These are phyloP conservation scores for Ustilago xerochloae DNA, from an alignment of 1,284 basidiomycete species.

Conservation along the genomic window DNA sequence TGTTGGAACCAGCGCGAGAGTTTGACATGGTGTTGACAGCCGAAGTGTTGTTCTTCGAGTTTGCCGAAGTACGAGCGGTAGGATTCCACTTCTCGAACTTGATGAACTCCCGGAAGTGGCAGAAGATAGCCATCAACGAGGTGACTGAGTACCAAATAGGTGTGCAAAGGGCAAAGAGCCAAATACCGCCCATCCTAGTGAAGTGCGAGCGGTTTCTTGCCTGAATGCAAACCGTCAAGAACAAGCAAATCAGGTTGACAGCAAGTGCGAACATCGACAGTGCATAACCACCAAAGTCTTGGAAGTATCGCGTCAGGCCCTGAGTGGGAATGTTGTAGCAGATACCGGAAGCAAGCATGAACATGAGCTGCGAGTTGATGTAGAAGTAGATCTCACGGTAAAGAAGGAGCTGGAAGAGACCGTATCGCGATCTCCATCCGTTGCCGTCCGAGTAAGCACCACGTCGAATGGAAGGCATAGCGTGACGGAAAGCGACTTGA, in stretches of 20 bases:
- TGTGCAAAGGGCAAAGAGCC: conserved; percentile 45
- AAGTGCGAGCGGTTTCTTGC: conserved; percentile 53
- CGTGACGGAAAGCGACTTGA: conserved; percentile 59
- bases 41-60: conserved; percentile 28
- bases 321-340: conserved; percentile 46
- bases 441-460: conserved; percentile 55
- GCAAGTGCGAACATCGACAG: conserved; percentile 51
- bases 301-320: conserved; percentile 42
- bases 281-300: conserved; percentile 48
- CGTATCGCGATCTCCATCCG: conserved; percentile 46
- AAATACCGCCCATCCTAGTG: conserved; percentile 43
- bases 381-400: conserved; percentile 62
- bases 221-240: conserved; percentile 48
- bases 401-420: conserved; percentile 56
- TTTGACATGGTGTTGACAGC: too few species aligned
- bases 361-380: conserved; percentile 52
- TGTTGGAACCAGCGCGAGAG: conserved; percentile 23
- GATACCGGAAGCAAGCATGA: conserved; percentile 50
- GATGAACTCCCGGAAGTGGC: conserved; percentile 59
- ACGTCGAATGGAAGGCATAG: conserved; percentile 45
- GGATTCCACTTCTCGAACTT: conserved; percentile 59
- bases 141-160: conserved; percentile 56
- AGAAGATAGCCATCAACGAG: conserved; percentile 54
- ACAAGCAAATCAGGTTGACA: conserved; percentile 50
- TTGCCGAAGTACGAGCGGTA: conserved; percentile 34